Evolutionary conservation across 768 basidiomycete species (phyloP).

Genomic region (Boletus bicolor): DNA sequence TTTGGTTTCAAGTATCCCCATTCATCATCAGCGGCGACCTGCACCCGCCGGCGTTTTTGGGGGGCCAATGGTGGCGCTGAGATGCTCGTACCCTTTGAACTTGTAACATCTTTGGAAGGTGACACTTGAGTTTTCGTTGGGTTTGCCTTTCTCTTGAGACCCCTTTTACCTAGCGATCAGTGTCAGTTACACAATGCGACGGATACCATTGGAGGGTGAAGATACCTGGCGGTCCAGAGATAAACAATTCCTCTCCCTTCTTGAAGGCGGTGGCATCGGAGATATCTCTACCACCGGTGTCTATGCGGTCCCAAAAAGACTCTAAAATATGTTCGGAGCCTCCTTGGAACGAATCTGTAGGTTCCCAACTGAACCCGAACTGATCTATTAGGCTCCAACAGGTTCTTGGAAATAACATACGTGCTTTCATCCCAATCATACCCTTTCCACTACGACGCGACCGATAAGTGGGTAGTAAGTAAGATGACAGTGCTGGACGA

Average conservation of each 20-base stretch:
- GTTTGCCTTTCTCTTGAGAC: conserved; percentile 18
- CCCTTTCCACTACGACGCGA: conserved; percentile 53
- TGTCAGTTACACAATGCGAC: conserved; percentile 1
- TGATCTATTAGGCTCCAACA: conserved; percentile 1
- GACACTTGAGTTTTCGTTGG: conserved; percentile 4
- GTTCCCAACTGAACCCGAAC: conserved; percentile 58
- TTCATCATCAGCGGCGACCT: conserved; percentile 7
- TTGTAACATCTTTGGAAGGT: conserved; percentile 6
- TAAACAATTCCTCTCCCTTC: conserved; percentile 50
- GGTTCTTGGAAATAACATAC: conserved; percentile 36
- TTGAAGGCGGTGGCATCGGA: conserved; percentile 48
- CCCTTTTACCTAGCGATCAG: conserved; percentile 15
- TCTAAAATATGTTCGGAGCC: conserved; percentile 52
- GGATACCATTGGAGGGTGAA: neutral
- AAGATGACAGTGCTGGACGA: conserved; percentile 18
- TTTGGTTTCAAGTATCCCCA: conserved; percentile 7
- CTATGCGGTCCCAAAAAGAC: conserved; percentile 37
- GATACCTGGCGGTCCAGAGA: conserved; percentile 60
- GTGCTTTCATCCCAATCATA: conserved; percentile 54
- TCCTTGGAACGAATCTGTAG: conserved; percentile 52
- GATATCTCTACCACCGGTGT: conserved; percentile 42
- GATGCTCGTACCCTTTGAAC: conserved; percentile 9
- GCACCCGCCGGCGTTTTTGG: conserved; percentile 27
- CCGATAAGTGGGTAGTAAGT: conserved; percentile 1
- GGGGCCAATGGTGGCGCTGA: conserved; percentile 19